Percentiles rank a stretch among this genome's conserved stretches.
These are phyloP conservation scores for Cicer arietinum DNA, from an alignment of 306 rosid genomes.

Conservation along the genomic window DNA sequence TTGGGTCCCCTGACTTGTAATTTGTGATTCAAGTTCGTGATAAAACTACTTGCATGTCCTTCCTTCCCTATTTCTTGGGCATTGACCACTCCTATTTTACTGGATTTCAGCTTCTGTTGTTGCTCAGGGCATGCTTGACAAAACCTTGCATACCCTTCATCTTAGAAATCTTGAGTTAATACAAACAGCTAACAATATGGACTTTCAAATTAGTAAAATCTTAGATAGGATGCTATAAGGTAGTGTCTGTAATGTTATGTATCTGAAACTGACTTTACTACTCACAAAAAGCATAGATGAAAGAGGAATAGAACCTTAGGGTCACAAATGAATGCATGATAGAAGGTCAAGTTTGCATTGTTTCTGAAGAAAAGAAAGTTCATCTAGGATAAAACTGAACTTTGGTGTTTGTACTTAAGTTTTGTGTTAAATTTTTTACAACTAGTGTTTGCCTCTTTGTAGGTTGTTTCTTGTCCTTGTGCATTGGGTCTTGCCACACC, in stretches of 20 bases:
- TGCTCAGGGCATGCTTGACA: slow-evolving; percentile 31
- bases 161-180: slow-evolving; percentile 3
- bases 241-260: slow-evolving; percentile 16
- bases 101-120: slow-evolving; percentile 36
- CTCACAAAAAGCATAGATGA: slow-evolving; percentile 8
- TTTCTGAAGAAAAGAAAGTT: slow-evolving; percentile 34
- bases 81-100: slow-evolving; percentile 17
- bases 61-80: slow-evolving; percentile 19
- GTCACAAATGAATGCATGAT: slow-evolving; percentile 22
- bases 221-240: slow-evolving; percentile 26
- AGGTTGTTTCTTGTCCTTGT: slow-evolving; percentile 99
- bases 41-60: slow-evolving; percentile 28
- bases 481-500: slow-evolving; percentile 99
- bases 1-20: slow-evolving; percentile 15
- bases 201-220: slow-evolving; percentile 16
- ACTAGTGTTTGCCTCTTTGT: slow-evolving; percentile 41
- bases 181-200: slow-evolving; percentile 15
- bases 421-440: background rate
- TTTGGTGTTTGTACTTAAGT: slow-evolving; percentile 27
- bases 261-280: slow-evolving; percentile 30
- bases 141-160: slow-evolving; percentile 34
- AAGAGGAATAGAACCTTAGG: slow-evolving; percentile 21
- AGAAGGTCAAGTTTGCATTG: slow-evolving; percentile 26
- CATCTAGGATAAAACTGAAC: slow-evolving; percentile 15
- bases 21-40: slow-evolving; percentile 13